Conservation (phyloP, 192 early-diverging fungal species). For the Coemansia sp. region DNA sequence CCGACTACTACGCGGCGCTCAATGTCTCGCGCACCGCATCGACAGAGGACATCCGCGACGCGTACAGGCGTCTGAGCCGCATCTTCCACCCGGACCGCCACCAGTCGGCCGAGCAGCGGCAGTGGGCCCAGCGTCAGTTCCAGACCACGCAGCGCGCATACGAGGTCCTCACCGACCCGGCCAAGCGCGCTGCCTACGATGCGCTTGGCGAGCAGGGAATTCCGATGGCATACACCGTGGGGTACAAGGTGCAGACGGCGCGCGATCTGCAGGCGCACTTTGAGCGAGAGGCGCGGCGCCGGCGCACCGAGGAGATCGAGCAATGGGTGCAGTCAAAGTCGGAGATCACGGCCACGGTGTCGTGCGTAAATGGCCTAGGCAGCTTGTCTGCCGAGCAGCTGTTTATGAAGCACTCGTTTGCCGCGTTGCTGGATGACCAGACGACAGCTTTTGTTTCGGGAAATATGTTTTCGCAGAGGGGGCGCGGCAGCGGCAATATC, state of each 20-base stretch:
- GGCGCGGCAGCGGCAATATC: slow-evolving; percentile 71
- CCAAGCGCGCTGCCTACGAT: slow-evolving; percentile 84
- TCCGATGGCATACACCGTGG: slow-evolving; percentile 58
- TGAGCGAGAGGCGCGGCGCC: slow-evolving; percentile 59
- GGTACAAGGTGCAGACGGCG: slow-evolving; percentile 64
- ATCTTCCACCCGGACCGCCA: slow-evolving; percentile 82
- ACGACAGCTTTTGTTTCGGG: slow-evolving; percentile 57
- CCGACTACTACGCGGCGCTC: slow-evolving; percentile 65
- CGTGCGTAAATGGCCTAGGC: slow-evolving; percentile 39
- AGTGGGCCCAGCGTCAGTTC: slow-evolving; percentile 71
- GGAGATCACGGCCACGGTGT: slow-evolving; percentile 32
- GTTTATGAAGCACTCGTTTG: slow-evolving; percentile 59
- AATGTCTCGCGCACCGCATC: slow-evolving; percentile 64
- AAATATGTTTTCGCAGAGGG: slow-evolving; percentile 60
- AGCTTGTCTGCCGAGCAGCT: slow-evolving; percentile 3
- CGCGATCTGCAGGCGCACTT: slow-evolving; percentile 68
- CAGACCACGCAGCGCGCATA: slow-evolving; percentile 75
- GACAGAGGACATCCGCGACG: slow-evolving; percentile 62
- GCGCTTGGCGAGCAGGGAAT: slow-evolving; percentile 89
- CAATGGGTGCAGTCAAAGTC: slow-evolving; percentile 62
- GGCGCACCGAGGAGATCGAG: slow-evolving; percentile 63
- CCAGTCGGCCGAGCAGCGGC: slow-evolving; percentile 55
- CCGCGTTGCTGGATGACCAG: slow-evolving; percentile 56
- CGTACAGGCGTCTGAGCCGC: slow-evolving; percentile 69
- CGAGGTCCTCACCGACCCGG: slow-evolving; percentile 78